Base-by-base conservation (phyloP, 805 yeast genomes). In the Kodamaea neixiangensis region DNA sequence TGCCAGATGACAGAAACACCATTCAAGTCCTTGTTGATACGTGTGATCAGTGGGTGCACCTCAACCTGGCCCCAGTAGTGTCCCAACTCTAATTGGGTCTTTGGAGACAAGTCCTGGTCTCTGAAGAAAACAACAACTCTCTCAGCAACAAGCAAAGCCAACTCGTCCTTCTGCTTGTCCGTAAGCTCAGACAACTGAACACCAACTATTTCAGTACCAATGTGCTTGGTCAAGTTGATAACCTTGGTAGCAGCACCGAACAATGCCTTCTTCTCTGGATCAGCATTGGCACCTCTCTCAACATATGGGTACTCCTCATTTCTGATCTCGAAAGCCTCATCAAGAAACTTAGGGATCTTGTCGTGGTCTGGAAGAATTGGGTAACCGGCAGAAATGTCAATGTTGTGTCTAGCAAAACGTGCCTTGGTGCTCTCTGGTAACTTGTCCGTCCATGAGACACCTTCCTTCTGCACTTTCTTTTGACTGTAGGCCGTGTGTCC, bases 1-100 rank as follows among this genome's bases (percentile, higher is more conserved):
- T 58, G 65, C 68, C 72, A 70, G 47, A 70, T 67, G 0, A 62
- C 64, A 21, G 64, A 54, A 37, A 68, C 62, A n/a, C 75, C 71
- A 20, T 55, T 50, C 14, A 49, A 44, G 3, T 47, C 49, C 29
- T 40, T 34, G 34, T 47, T 47, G 31, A 55, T 41, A 34, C 59
- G 47, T 13, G 56, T 49, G n/a, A 52, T 59, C 49, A 56, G 52
- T 46, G 68, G 50, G 53, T 59, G 62, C 11, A 61, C 60, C 48
- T 65, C 68, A 17, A 65, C 65, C 34, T 62, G 65, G 13, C 69
- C 69, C 63, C 63, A 65, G 58, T 64, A 64, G 18, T 62, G 48
- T n/a, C 69, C 69, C 46, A 65, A 52, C 48, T 63, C 68, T 52
- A 64, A 56, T 44, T 65, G 68, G 49, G 59, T 65, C 51, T 57